phyloP scores from a whole-genome alignment of 2,329 filamentous ascomycete genomes.

The Cercospora brassicicola region DNA sequence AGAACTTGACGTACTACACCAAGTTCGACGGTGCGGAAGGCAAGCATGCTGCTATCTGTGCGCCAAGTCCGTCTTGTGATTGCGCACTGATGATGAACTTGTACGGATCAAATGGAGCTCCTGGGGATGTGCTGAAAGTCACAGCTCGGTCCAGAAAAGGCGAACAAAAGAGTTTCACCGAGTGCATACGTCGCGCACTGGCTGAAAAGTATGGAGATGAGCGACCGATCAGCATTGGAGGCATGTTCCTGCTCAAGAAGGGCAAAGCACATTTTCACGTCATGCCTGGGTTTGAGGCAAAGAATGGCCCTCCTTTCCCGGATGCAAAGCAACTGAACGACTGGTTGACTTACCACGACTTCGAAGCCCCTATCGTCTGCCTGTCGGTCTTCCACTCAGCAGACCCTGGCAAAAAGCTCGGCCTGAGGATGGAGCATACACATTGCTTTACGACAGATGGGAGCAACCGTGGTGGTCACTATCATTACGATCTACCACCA shows the following conservation, averaged over 20 bases:
- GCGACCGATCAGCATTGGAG: constrained; percentile 31
- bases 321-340: constrained; percentile 32
- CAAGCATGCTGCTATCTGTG: constrained; percentile 33
- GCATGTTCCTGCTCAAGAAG: constrained; percentile 33
- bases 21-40: constrained; percentile 50
- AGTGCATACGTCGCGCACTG: constrained; percentile 31
- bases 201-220: constrained; percentile 28
- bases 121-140: constrained; percentile 35
- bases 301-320: constrained; percentile 29
- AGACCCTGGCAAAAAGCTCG: constrained; percentile 33
- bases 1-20: constrained; percentile 37
- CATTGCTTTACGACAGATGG: constrained; percentile 35
- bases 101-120: constrained; percentile 30
- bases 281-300: constrained; percentile 37
- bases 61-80: constrained; percentile 28
- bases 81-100: constrained; percentile 39
- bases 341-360: constrained; percentile 36
- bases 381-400: constrained; percentile 35
- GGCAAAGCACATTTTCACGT: constrained; percentile 35
- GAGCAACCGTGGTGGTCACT: constrained; percentile 33
- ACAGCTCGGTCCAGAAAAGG: constrained; percentile 31
- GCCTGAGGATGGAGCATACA: constrained; percentile 38
- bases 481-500: constrained; percentile 32
- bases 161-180: constrained; percentile 32
- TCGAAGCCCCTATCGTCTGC: constrained; percentile 36